Percentiles rank a stretch among this genome's conserved stretches.
These are phyloP conservation scores for Apiospora phragmitis DNA, from an alignment of 2,329 filamentous ascomycete species.

Conservation along the genomic window DNA sequence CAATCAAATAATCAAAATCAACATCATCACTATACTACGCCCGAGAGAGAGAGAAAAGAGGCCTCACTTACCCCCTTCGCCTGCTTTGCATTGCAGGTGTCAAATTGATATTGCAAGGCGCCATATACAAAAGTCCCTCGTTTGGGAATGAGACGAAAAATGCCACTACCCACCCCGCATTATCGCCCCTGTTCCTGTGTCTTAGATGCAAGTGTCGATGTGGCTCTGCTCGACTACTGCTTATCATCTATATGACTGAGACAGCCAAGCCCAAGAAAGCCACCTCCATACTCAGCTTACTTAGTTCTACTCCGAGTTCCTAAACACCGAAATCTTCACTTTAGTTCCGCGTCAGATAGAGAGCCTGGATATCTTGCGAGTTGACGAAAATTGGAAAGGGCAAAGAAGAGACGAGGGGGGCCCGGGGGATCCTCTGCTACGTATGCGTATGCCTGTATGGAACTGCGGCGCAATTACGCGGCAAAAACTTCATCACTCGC, in stretches of 20 bases:
- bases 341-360: background rate
- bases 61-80: background rate
- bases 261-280: background rate
- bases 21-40: background rate
- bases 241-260: background rate
- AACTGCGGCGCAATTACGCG: background rate
- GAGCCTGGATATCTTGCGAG: background rate
- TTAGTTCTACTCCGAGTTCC: background rate
- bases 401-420: background rate
- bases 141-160: background rate
- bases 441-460: background rate
- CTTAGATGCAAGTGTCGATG: background rate
- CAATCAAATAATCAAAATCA: conserved; percentile 9
- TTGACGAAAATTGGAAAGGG: background rate
- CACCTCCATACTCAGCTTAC: background rate
- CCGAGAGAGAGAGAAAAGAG: background rate
- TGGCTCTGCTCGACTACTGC: background rate
- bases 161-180: background rate
- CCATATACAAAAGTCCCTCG: background rate
- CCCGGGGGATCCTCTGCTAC: background rate
- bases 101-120: background rate
- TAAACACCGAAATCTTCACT: background rate
- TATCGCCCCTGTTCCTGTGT: background rate
- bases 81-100: background rate
- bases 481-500: background rate